These are phyloP conservation scores for Themeda triandra DNA, from an alignment of 176 grass and related monocot genomes.

Conservation along the genomic window DNA sequence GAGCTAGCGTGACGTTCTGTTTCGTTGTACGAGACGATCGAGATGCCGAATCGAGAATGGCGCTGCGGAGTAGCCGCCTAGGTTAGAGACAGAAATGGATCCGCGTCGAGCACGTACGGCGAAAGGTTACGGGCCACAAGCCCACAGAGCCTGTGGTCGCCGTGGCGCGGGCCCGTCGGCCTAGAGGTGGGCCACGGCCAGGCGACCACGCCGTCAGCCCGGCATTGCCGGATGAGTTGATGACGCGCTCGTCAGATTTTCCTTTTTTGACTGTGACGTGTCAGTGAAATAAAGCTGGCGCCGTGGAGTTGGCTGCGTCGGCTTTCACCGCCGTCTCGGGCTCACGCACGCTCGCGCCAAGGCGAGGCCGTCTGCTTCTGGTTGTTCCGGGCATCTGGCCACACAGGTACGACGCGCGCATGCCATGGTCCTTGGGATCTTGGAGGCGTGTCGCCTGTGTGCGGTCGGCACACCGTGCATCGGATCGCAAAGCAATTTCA, in stretches of 20 bases:
- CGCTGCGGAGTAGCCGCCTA: constrained; percentile 5
- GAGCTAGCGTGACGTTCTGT: background rate
- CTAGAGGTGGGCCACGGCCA: background rate
- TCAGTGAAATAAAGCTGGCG: background rate
- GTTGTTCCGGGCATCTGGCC: constrained; percentile 29
- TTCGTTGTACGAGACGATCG: background rate
- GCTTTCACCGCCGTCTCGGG: background rate
- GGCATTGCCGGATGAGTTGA: background rate
- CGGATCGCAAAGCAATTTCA: no score
- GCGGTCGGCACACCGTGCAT: no score
- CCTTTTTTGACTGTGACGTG: background rate
- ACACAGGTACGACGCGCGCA: background rate
- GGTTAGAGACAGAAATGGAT: constrained; percentile 10
- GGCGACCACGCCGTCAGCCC: background rate
- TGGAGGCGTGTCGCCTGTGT: no score
- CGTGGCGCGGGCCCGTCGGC: background rate
- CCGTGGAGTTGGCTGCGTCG: background rate
- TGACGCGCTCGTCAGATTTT: background rate
- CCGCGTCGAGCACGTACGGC: background rate
- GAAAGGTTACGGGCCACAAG: background rate
- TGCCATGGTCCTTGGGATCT: background rate
- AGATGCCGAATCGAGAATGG: background rate
- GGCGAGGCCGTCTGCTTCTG: background rate
- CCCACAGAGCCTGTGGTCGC: background rate
- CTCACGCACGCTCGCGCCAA: background rate